A percentile compares a stretch with the other conserved stretches of the same genome.
Conservation (phyloP, 768 basidiomycete genomes). For the Cyathus striatus region DNA sequence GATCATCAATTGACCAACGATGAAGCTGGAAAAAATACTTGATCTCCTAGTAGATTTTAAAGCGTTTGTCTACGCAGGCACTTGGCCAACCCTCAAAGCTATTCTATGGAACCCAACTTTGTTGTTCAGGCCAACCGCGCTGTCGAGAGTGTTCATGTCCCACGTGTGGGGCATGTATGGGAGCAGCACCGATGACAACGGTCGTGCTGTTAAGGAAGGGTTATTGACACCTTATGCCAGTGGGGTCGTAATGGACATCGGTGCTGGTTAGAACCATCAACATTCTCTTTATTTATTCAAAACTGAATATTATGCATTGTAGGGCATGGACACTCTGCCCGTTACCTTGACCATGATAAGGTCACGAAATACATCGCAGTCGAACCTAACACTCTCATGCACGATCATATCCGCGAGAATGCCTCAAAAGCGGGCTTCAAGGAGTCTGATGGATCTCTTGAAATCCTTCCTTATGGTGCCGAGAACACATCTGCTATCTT, state of each 20-base stretch:
- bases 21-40: too few relatives aligned
- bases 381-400: constrained; percentile 68
- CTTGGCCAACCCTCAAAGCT: too few relatives aligned
- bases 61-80: too few relatives aligned
- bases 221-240: not conserved
- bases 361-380: constrained; percentile 68
- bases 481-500: constrained; percentile 50
- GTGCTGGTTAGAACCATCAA: constrained; percentile 8
- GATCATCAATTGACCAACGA: too few relatives aligned
- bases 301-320: not conserved
- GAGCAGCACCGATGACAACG: too few relatives aligned
- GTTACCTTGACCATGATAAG: constrained; percentile 49
- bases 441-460: constrained; percentile 46
- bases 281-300: not conserved
- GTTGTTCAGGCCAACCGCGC: too few relatives aligned
- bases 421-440: constrained; percentile 49
- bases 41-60: too few relatives aligned
- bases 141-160: too few relatives aligned
- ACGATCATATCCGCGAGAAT: constrained; percentile 42
- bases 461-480: constrained; percentile 60
- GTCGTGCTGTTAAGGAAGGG: not conserved
- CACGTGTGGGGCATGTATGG: too few relatives aligned
- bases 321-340: constrained; percentile 62
- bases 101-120: too few relatives aligned
- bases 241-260: constrained; percentile 4